Evolutionary conservation across 192 early-diverging fungal species (phyloP).

Genomic region (Nowakowskiella sp.): DNA sequence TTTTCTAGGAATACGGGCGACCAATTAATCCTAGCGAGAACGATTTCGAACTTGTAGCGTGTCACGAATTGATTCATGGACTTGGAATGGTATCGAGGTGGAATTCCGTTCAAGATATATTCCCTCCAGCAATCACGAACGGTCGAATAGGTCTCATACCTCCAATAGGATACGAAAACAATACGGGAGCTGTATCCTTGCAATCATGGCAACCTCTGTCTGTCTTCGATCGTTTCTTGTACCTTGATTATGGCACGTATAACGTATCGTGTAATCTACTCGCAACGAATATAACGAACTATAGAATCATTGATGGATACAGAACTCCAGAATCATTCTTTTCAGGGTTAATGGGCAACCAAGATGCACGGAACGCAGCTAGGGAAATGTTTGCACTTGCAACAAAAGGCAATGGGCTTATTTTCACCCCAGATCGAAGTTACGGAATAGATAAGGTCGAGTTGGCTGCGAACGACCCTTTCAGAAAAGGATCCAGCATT

Average conservation of each 20-base stretch:
- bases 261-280: too few species aligned
- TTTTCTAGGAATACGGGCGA: not conserved
- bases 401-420: not conserved
- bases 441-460: too few species aligned
- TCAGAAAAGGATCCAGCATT: not conserved
- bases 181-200: not conserved
- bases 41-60: not conserved
- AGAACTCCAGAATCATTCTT: not conserved
- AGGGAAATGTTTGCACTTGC: not conserved
- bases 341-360: not conserved
- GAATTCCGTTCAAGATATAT: not conserved
- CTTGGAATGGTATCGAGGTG: not conserved
- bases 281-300: not conserved
- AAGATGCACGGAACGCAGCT: not conserved
- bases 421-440: not conserved
- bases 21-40: not conserved
- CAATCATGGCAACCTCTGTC: not conserved
- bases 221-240: not conserved
- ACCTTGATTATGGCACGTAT: not conserved
- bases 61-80: too few species aligned
- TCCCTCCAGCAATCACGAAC: not conserved
- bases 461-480: not conserved
- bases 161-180: too few species aligned
- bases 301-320: not conserved
- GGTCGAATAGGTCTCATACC: too few species aligned